Evolutionary conservation across 768 basidiomycete genomes (phyloP), one percentile per base, ranked within the genome.

Genomic region (Cystobasidiopsis lactophilus): DNA sequence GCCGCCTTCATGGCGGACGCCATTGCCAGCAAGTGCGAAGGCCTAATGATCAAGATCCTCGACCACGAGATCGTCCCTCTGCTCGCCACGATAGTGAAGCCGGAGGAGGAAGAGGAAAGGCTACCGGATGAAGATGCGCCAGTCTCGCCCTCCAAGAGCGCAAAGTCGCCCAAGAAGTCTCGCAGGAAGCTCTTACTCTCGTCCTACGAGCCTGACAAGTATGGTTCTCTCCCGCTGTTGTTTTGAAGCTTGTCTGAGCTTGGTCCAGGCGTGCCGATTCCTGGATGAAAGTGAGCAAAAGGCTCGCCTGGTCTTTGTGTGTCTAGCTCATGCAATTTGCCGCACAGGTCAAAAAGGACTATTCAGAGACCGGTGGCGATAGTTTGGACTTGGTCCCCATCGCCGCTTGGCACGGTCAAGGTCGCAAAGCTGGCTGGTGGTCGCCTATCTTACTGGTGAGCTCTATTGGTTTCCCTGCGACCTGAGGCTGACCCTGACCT

Each of bases 31-130:
- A 77, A 77, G 51, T 82, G 80, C 52, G 88, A 93, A 66, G 88
- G 88, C n/a, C 69, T 91, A 57, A 89, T 93, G 86, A 74, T 91
- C 62, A 93, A 93, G 79, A 69, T 88, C 13, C 69, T 86, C 18
- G 82, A 85, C 60, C 72, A 70, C 55, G 72, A 51, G 50, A 44
- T 37, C 37, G 3, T 59, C 46, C 62, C 62, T 10, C 58, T 64
- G 52, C 56, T 61, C 21, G 47, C 66, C 1, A 59, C 62, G 11
- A 65, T 63, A 0, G 67, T 64, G 1, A 66, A 63, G 45, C 65
- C 58, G 1, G 66, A 72, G 23, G 69, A 66, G 57, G 61, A 61
- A 49, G 56, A 46, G 2, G 53, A 55, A 2, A 37, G 46, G 10
- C 33, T 19, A 9, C 29, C 23, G 21, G 50, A 50, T 19, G 41